Evolutionary conservation across 345 rosid species (phyloP).

Genomic region (Acer negundo): DNA sequence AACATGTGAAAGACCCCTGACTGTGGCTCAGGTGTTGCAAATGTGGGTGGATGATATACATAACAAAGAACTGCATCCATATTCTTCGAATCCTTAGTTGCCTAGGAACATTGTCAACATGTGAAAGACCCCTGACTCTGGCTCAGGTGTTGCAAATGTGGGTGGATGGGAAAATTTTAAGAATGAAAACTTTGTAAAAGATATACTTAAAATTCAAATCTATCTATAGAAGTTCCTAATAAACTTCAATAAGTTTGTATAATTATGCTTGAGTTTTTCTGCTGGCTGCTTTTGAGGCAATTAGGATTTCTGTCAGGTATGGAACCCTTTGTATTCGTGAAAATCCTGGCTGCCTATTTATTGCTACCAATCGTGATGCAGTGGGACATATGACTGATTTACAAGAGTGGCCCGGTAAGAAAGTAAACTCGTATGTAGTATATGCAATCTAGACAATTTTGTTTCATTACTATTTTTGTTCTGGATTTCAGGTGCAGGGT

Average conservation of each 20-base stretch:
- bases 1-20: not conserved
- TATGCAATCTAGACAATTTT: slow-evolving; percentile 2
- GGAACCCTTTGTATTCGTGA: slow-evolving; percentile 91
- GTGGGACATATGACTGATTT: slow-evolving; percentile 82
- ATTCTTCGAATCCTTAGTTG: not conserved
- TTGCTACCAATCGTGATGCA: slow-evolving; percentile 90
- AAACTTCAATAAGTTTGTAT: not conserved
- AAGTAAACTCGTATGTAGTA: not conserved
- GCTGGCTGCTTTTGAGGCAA: slow-evolving; percentile 3
- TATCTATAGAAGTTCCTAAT: not conserved
- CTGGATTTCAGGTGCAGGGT: slow-evolving; percentile 76
- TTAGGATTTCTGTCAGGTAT: slow-evolving; percentile 50
- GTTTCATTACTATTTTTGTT: slow-evolving; percentile 11
- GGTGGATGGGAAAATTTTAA: not conserved
- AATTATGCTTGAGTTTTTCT: not conserved
- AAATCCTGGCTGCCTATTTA: slow-evolving; percentile 91
- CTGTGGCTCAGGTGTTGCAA: not conserved
- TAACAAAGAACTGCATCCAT: not conserved
- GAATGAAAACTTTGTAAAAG: not conserved
- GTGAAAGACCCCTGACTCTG: not conserved
- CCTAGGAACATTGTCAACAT: not conserved
- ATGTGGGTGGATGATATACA: not conserved
- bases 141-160: not conserved
- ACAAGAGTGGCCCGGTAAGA: slow-evolving; percentile 96
- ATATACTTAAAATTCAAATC: not conserved